Evolutionary conservation across 2,329 filamentous ascomycete species (phyloP).

Genomic region (Diaporthe vexans): DNA sequence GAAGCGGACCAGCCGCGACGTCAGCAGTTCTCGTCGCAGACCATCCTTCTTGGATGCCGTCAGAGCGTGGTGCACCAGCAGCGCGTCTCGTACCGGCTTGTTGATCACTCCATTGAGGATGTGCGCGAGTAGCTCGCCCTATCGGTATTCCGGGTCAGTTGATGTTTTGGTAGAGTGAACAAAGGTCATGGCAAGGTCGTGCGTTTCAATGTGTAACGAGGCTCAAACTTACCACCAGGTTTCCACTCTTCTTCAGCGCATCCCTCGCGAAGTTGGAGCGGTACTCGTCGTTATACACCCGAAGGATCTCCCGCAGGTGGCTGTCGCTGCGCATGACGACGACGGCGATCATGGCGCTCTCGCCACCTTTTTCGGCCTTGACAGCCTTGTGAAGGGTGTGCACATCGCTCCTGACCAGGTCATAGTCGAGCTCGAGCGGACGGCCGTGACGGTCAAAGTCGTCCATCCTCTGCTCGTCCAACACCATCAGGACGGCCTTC

Average conservation of each 20-base stretch:
- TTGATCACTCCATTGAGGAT: slow-evolving; percentile 98
- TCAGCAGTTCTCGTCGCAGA: slow-evolving; percentile 86
- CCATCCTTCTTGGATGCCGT: slow-evolving; percentile 78
- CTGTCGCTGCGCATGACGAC: slow-evolving; percentile 84
- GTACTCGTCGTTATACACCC: slow-evolving; percentile 81
- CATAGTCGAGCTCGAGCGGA: slow-evolving; percentile 68
- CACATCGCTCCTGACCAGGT: slow-evolving; percentile 79
- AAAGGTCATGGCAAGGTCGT: neutral
- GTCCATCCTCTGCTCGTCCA: slow-evolving; percentile 88
- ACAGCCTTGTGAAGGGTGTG: slow-evolving; percentile 77
- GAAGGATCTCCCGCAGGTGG: slow-evolving; percentile 85
- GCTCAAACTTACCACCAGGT: slow-evolving; percentile 82
- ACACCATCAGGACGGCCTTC: slow-evolving; percentile 83
- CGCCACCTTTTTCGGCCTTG: slow-evolving; percentile 82
- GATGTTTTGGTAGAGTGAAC: neutral
- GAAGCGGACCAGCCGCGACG: slow-evolving; percentile 86
- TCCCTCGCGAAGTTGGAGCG: slow-evolving; percentile 88
- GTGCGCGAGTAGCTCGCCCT: slow-evolving; percentile 96
- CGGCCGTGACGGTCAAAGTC: slow-evolving; percentile 78
- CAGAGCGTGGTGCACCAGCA: slow-evolving; percentile 92
- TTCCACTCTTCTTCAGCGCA: slow-evolving; percentile 88
- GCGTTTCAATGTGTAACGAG: neutral
- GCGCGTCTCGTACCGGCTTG: slow-evolving; percentile 90
- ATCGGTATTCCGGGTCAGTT: slow-evolving; percentile 40
- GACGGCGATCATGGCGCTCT: slow-evolving; percentile 88